phyloP scores from a whole-genome alignment of 495 filamentous ascomycete species.

The Penicillium atrosanguineum region DNA sequence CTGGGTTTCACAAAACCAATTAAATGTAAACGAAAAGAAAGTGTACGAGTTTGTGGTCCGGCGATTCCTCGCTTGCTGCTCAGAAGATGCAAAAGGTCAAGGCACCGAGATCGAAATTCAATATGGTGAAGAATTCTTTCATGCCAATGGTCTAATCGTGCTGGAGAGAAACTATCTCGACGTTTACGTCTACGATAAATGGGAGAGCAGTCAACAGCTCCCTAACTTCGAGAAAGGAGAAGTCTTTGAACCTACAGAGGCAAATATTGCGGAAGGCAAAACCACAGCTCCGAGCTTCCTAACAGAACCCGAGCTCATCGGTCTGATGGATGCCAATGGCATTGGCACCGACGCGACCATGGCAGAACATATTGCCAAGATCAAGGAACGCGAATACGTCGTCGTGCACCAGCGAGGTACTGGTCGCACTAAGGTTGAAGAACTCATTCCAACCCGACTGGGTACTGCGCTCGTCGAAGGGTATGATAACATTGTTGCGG shows the following conservation, averaged over 20 bases:
- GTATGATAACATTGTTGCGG: constrained; percentile 75
- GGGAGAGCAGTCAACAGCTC: constrained; percentile 82
- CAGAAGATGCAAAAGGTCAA: constrained; percentile 85
- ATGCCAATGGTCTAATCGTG: constrained; percentile 79
- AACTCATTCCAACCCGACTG: constrained; percentile 87
- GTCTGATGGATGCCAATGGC: constrained; percentile 96
- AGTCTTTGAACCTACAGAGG: constrained; percentile 83
- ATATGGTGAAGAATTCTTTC: constrained; percentile 82
- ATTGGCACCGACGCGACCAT: constrained; percentile 99
- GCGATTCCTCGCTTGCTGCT: constrained; percentile 93
- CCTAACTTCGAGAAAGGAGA: constrained; percentile 77
- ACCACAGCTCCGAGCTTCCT: constrained; percentile 81
- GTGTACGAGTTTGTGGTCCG: constrained; percentile 95
- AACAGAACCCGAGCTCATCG: constrained; percentile 96
- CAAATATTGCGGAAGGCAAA: constrained; percentile 82
- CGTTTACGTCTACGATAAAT: constrained; percentile 94
- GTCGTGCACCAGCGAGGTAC: constrained; percentile 56
- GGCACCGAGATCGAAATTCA: constrained; percentile 78
- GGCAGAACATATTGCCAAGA: constrained; percentile 96
- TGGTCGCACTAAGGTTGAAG: constrained; percentile 61
- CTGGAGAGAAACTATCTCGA: constrained; percentile 88
- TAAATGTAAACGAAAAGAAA: constrained; percentile 64
- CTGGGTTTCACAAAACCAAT: constrained; percentile 60
- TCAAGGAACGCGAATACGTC: constrained; percentile 86
- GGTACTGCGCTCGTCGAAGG: constrained; percentile 90